These are phyloP conservation scores for Tulasnella sp. DNA, from an alignment of 768 basidiomycete genomes.

Conservation along the genomic window DNA sequence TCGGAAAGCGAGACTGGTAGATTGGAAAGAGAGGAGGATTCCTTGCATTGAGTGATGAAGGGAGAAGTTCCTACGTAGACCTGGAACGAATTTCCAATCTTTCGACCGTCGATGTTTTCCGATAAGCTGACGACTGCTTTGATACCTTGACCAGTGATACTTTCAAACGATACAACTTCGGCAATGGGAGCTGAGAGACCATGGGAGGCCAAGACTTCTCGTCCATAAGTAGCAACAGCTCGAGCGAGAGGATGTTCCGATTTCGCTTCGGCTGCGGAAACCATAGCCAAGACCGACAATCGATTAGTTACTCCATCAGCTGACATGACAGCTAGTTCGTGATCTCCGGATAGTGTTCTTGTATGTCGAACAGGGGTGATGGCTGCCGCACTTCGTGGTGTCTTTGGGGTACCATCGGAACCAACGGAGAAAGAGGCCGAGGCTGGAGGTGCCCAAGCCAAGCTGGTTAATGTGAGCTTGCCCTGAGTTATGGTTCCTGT, in stretches of 20 bases:
- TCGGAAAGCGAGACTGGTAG: constrained; percentile 46
- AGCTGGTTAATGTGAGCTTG: constrained; percentile 67
- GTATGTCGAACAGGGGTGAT: constrained; percentile 5
- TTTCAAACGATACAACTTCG: constrained; percentile 64
- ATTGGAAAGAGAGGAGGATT: constrained; percentile 24
- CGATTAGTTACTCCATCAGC: constrained; percentile 51
- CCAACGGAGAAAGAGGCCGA: constrained; percentile 21
- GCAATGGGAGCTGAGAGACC: constrained; percentile 37
- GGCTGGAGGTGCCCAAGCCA: constrained; percentile 47
- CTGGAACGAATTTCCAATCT: constrained; percentile 27
- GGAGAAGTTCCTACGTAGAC: constrained; percentile 63
- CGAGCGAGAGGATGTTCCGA: constrained; percentile 96
- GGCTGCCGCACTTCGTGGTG: constrained; percentile 8
- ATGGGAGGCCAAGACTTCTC: constrained; percentile 38
- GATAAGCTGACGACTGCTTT: constrained; percentile 49
- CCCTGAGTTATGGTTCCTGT: constrained; percentile 95
- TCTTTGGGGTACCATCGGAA: constrained; percentile 23
- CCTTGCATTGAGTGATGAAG: constrained; percentile 46
- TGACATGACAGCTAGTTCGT: constrained; percentile 27
- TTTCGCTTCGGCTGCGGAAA: constrained; percentile 74
- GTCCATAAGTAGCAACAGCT: constrained; percentile 77
- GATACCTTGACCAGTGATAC: constrained; percentile 80
- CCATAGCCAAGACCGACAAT: constrained; percentile 57
- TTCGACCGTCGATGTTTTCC: constrained; percentile 28
- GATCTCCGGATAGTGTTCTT: constrained; percentile 25